phyloP scores from a whole-genome alignment of 768 basidiomycete genomes.

The Mycena floridula region DNA sequence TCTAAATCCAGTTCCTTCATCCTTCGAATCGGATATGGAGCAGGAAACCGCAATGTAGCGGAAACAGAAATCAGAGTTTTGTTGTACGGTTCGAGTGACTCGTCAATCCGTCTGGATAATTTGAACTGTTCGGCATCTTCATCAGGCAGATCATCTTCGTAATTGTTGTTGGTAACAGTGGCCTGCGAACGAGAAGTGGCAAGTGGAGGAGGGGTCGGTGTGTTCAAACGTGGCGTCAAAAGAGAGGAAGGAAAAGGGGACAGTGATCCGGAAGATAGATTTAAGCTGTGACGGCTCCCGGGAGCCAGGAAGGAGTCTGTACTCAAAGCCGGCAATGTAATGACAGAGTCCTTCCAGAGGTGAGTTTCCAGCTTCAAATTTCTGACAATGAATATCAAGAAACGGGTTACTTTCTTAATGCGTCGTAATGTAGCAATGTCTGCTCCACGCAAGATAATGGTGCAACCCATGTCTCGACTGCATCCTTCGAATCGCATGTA shows the following conservation, averaged over 20 bases:
- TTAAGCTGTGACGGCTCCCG: constrained; percentile 16
- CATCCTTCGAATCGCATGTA: constrained; percentile 99
- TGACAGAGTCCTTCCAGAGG: constrained; percentile 87
- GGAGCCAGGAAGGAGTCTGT: constrained; percentile 55
- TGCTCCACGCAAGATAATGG: constrained; percentile 86
- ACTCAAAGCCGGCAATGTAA: constrained; percentile 64
- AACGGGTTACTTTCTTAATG: constrained; percentile 89
- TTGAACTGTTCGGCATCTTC: constrained; percentile 67
- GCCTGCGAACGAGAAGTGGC: constrained; percentile 9
- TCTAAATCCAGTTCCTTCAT: constrained; percentile 88
- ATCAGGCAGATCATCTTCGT: constrained; percentile 48
- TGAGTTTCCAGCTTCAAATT: constrained; percentile 92
- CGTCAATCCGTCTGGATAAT: constrained; percentile 72
- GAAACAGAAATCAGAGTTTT: constrained; percentile 91
- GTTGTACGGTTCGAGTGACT: constrained; percentile 78
- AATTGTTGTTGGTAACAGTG: constrained; percentile 20
- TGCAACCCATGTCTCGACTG: constrained; percentile 88
- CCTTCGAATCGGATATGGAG: constrained; percentile 79
- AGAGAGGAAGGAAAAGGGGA: constrained; percentile 20
- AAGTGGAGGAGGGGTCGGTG: constrained; percentile 15
- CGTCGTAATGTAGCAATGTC: constrained; percentile 74
- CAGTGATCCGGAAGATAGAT: constrained; percentile 17
- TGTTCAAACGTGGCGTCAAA: constrained; percentile 23
- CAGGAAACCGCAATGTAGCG: constrained; percentile 85
- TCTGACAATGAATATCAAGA: constrained; percentile 88